These are phyloP conservation scores for Zygoascus sp. DNA, from an alignment of 1,139 yeast species.

Conservation along the genomic window DNA sequence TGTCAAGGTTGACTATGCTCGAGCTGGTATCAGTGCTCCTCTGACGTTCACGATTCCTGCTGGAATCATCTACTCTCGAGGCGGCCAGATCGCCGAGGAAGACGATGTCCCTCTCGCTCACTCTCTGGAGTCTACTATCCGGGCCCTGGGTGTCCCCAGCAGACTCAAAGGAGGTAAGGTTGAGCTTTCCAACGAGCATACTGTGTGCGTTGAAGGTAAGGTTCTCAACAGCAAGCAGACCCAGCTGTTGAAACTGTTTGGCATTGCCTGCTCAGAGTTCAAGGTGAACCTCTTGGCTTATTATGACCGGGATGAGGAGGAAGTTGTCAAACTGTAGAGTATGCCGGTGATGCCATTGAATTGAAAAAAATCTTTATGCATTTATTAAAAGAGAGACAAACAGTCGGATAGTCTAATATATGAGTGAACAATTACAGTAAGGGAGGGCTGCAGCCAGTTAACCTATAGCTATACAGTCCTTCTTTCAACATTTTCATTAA, in stretches of 20 bases:
- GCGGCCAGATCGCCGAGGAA: slow-evolving; percentile 83
- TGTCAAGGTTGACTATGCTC: slow-evolving; percentile 74
- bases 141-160: slow-evolving; percentile 90
- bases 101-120: slow-evolving; percentile 97
- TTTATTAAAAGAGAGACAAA: neutral
- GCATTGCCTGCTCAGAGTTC: slow-evolving; percentile 89
- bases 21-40: slow-evolving; percentile 85
- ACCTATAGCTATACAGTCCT: too few species aligned
- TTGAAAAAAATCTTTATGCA: slow-evolving; percentile 1
- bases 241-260: slow-evolving; percentile 86
- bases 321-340: slow-evolving; percentile 14
- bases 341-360: neutral
- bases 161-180: slow-evolving; percentile 86
- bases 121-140: slow-evolving; percentile 85
- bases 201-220: slow-evolving; percentile 78
- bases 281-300: slow-evolving; percentile 74
- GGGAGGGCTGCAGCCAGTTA: too few species aligned
- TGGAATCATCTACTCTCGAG: slow-evolving; percentile 90
- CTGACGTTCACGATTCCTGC: slow-evolving; percentile 79
- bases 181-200: slow-evolving; percentile 65
- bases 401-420: too few species aligned
- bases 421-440: too few species aligned
- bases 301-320: slow-evolving; percentile 40
- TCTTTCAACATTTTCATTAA: too few species aligned
- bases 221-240: slow-evolving; percentile 87